Evolutionary conservation across 768 basidiomycete genomes (phyloP), one percentile per base, ranked within the genome.

Genomic region (Boletus insuetus): DNA sequence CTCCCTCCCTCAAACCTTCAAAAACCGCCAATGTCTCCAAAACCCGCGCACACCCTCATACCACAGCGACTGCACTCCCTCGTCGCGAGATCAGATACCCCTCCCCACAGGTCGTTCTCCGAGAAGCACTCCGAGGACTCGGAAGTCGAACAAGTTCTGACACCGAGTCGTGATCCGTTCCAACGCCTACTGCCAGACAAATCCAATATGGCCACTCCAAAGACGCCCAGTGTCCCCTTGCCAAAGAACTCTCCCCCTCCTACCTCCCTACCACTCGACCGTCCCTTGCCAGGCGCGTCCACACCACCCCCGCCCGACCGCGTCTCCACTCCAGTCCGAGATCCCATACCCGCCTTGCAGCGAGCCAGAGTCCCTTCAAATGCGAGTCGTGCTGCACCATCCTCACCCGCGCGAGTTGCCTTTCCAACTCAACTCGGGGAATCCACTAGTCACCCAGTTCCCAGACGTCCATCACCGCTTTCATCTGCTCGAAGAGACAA

Each of bases 11-110:
- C 67, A 10, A 22, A n/a, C 44, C 66, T 62, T 46, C 74, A 69
- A 37, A 74, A 69, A 46, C 61, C 62, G 20, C 62, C 69, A 47
- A 60, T 65, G 65, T 75, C 80, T 20, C 76, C 75, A 29, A 69
- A 72, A 51, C 72, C 75, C 16, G 72, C 75, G 19, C 65, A 75
- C 20, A 64, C 81, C 14, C 76, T 84, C 38, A 70, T 83, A 22
- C 82, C 84, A 16, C 71, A 73, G 44, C 76, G 78, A 29, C 74
- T 82, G 29, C 82, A 82, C 65, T 72, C 73, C 58, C 75, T 78
- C 58, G 74, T 81, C 29, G 64, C 64, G 19, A 60, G 60, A 58
- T 61, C 69, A 34, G 48, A 31, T 11, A 46, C 54, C 3, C 57
- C 46, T 3, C 58, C 61, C 31, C 54, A 42, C 42, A 58, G 47